Evolutionary conservation across 176 grass and related monocot genomes (phyloP), one percentile per base, ranked within the genome.

Genomic region (Miscanthus lutarioriparius): DNA sequence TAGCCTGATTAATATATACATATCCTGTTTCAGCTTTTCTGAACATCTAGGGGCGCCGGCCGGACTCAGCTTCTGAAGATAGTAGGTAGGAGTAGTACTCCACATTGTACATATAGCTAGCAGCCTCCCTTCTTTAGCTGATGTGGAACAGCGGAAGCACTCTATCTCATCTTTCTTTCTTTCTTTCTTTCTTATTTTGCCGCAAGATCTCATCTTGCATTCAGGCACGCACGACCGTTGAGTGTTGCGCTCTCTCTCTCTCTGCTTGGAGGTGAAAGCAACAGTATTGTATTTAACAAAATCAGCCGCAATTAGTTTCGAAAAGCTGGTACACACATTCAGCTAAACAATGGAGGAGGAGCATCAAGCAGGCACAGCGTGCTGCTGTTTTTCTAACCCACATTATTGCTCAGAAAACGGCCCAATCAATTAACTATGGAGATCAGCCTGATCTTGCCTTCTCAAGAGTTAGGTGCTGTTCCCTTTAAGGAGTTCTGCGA

Each of bases 401-500:
- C 54, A 86, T 72, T 82, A 86, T 72, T 82, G 65, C 10, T 37
- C 16, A 22, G 45, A 86, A 79, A 64, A 83, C 28, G 72, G 19
- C 75, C 37, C 20, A 86, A 27, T 7, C 33, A 82, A 59, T 67
- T 58, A 58, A 67, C 41, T 77, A 83, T 74, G 26, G 44, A 27
- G 11, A 86, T 72, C 44, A 78, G 36, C 47, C 48, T 75, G 26
- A 56, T 36, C 79, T 78, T 53, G 23, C 80, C 49, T 72, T 58
- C 14, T 17, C 14, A 48, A 68, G 69, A 40, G 62, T 79, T 87
- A 79, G 75, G 80, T 79, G 80, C 1, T 83, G 84, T 84, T 27
- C 23, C 89, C 75, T 90, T 87, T 80, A 83, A 90, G 84, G 84
- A 87, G 80, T 83, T 90, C 6, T 20, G 74, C 54, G 59, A 69